phyloP scores from a whole-genome alignment of 805 yeast genomes.

The Sugiyamaella mastotermitis region DNA sequence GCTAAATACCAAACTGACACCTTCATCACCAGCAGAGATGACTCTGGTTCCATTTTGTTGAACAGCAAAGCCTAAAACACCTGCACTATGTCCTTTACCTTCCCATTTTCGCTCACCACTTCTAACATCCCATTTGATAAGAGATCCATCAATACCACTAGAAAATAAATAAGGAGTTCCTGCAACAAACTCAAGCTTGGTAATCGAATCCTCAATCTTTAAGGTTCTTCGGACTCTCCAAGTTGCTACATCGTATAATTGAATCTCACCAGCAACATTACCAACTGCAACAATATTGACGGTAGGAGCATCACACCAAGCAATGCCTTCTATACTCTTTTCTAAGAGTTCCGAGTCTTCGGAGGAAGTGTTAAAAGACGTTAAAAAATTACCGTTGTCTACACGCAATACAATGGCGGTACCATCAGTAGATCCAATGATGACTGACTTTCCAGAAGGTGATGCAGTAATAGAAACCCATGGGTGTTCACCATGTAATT shows the following conservation, averaged over 20 bases:
- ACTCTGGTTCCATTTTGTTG: slow-evolving; percentile 61
- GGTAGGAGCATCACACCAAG: slow-evolving; percentile 72
- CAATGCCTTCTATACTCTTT: slow-evolving; percentile 70
- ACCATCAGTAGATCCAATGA: slow-evolving; percentile 87
- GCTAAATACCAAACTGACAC: slow-evolving; percentile 73
- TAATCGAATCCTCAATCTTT: slow-evolving; percentile 72
- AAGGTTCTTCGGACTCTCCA: slow-evolving; percentile 80
- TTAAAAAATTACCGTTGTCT: slow-evolving; percentile 66
- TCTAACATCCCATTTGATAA: slow-evolving; percentile 85
- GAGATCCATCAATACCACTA: slow-evolving; percentile 76
- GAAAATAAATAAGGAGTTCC: slow-evolving; percentile 51
- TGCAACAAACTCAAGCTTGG: slow-evolving; percentile 62
- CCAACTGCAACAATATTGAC: slow-evolving; percentile 76
- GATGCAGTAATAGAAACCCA: slow-evolving; percentile 71
- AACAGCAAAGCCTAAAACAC: slow-evolving; percentile 78
- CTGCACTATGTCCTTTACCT: slow-evolving; percentile 91
- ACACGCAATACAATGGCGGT: slow-evolving; percentile 71
- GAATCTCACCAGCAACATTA: slow-evolving; percentile 79
- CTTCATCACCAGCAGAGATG: slow-evolving; percentile 95
- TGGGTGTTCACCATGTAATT: slow-evolving; percentile 75
- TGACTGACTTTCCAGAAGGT: slow-evolving; percentile 49
- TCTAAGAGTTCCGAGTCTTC: slow-evolving; percentile 38
- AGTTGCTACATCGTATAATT: slow-evolving; percentile 72
- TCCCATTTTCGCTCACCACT: slow-evolving; percentile 71
- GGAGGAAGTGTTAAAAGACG: slow-evolving; percentile 56